Percentiles rank a stretch among this genome's conserved stretches.
Conservation (phyloP, 2,329 filamentous ascomycete genomes). For the Gaeumannomyces tritici region DNA sequence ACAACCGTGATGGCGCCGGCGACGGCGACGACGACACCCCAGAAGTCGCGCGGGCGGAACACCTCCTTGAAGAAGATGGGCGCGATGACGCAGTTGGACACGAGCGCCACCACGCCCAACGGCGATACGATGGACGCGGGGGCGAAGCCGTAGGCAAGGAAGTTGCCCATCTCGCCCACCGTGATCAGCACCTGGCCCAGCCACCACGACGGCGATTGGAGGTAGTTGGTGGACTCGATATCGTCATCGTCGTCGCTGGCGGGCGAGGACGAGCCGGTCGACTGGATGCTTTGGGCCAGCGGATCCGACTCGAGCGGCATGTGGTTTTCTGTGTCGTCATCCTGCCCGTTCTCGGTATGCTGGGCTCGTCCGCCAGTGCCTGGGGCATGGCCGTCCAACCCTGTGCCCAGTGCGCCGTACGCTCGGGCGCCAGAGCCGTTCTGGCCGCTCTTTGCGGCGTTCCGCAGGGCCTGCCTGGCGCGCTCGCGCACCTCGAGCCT, state of each 20-base stretch:
- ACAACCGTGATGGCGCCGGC: conserved; percentile 87
- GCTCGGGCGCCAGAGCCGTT: conserved; percentile 10
- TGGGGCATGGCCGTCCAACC: conserved; percentile 11
- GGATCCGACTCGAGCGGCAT: conserved; percentile 36
- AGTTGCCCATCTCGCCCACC: conserved; percentile 89
- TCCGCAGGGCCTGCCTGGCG: conserved; percentile 43
- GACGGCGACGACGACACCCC: conserved; percentile 81
- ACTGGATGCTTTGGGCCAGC: conserved; percentile 33
- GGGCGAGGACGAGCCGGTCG: conserved; percentile 15
- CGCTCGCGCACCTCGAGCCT: conserved; percentile 47
- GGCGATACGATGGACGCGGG: conserved; percentile 96
- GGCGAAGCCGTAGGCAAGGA: conserved; percentile 93
- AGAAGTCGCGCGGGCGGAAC: conserved; percentile 75
- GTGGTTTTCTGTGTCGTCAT: conserved; percentile 22
- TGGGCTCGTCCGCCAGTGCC: conserved; percentile 7
- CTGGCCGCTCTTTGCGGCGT: conserved; percentile 27
- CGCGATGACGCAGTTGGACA: conserved; percentile 95
- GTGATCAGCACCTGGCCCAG: conserved; percentile 85
- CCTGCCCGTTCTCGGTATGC: conserved; percentile 5
- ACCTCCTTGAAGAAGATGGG: conserved; percentile 87
- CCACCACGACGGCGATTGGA: conserved; percentile 96
- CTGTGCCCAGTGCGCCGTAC: conserved; percentile 6
- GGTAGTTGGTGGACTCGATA: conserved; percentile 49
- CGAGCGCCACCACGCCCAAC: conserved; percentile 87
- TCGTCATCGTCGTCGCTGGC: conserved; percentile 23